These are phyloP conservation scores for Agaricales sp. DNA, from an alignment of 1,284 basidiomycete species.

Conservation along the genomic window DNA sequence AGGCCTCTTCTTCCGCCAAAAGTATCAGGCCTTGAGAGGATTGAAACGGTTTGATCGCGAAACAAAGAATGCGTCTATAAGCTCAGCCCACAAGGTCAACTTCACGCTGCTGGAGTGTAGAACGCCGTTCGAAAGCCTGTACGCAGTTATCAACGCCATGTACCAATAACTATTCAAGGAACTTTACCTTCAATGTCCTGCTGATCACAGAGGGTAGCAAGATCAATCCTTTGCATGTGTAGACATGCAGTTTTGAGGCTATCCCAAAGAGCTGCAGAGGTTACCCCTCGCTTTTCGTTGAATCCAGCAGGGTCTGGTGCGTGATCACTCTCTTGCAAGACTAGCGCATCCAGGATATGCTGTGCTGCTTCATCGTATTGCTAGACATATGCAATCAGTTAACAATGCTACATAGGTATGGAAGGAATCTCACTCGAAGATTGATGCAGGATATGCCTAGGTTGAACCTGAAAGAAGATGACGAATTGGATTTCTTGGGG, in stretches of 20 bases:
- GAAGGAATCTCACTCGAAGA: slow-evolving; percentile 45
- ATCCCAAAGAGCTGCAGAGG: slow-evolving; percentile 74
- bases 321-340: slow-evolving; percentile 77
- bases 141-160: neutral
- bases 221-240: slow-evolving; percentile 64
- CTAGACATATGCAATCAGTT: slow-evolving; percentile 22
- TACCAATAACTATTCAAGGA: neutral
- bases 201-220: slow-evolving; percentile 61
- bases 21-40: too few species aligned
- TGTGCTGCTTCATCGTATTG: slow-evolving; percentile 77
- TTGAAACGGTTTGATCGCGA: too few species aligned
- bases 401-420: too few species aligned
- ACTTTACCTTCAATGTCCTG: slow-evolving; percentile 63
- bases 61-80: too few species aligned
- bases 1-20: too few species aligned
- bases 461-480: slow-evolving; percentile 55
- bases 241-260: slow-evolving; percentile 73
- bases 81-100: too few species aligned
- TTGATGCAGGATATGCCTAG: slow-evolving; percentile 88
- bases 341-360: slow-evolving; percentile 78
- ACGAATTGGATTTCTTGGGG: slow-evolving; percentile 4
- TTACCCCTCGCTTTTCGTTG: slow-evolving; percentile 57
- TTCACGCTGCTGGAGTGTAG: slow-evolving; percentile 1
- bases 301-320: slow-evolving; percentile 34
- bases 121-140: slow-evolving; percentile 10